Conservation (phyloP, 2,329 filamentous ascomycete genomes). For the Scedosporium aurantiacum region DNA sequence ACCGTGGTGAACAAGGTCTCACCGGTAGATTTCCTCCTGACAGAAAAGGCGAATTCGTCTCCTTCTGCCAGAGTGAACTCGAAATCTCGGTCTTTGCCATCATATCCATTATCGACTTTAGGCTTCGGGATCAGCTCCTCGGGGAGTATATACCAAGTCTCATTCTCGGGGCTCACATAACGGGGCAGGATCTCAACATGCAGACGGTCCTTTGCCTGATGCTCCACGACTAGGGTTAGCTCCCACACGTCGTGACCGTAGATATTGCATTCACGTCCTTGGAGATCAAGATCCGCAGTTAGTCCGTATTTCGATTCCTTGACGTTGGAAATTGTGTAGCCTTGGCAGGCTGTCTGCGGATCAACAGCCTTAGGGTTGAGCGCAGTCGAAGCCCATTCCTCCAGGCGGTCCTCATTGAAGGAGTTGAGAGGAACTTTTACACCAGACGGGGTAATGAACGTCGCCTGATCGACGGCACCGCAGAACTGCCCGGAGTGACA, state of each 20-base stretch:
- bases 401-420: background rate
- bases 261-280: slow-evolving; percentile 60
- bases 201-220: slow-evolving; percentile 53
- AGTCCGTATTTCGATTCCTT: slow-evolving; percentile 40
- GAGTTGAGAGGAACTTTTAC: slow-evolving; percentile 1
- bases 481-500: background rate
- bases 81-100: slow-evolving; percentile 45
- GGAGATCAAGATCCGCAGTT: slow-evolving; percentile 58
- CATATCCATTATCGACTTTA: slow-evolving; percentile 50
- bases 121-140: slow-evolving; percentile 52
- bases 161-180: slow-evolving; percentile 48
- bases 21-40: slow-evolving; percentile 46
- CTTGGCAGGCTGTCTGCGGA: slow-evolving; percentile 45
- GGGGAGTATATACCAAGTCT: slow-evolving; percentile 56
- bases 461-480: slow-evolving; percentile 1
- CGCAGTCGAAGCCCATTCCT: slow-evolving; percentile 7
- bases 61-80: slow-evolving; percentile 40
- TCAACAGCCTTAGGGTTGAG: slow-evolving; percentile 9
- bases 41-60: slow-evolving; percentile 57
- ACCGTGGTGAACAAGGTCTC: slow-evolving; percentile 59
- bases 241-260: slow-evolving; percentile 66
- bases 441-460: slow-evolving; percentile 4
- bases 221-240: slow-evolving; percentile 56
- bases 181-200: slow-evolving; percentile 61
- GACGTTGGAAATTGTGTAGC: slow-evolving; percentile 56